Base-by-base conservation (phyloP, 495 filamentous ascomycete genomes). In the Penicillium diatomitis region DNA sequence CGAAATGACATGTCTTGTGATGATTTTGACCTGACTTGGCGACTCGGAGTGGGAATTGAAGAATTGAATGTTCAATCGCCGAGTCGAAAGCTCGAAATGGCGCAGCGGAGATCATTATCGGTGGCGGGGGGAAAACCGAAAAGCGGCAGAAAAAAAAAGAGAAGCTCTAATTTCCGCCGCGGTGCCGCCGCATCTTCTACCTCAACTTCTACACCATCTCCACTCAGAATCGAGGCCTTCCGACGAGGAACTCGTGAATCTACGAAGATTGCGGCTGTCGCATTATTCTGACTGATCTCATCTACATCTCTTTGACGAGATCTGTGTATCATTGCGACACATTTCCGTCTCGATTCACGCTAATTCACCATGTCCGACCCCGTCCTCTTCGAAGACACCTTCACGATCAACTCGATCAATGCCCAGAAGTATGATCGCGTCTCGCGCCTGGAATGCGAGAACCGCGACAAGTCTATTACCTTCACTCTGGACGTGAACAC, bases 401-500 rank as follows among this genome's bases (percentile, higher is more conserved):
- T 99, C 83, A 82, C 74, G 47, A 77, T 99, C 62, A 88, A 85
- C 46, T 61, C 67, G 39, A 63, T 90, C 66, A 85, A 90, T 74
- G 71, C 80, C 44, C 72, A 83, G 53, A 95, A 96, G 69, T 99
- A 99, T 69, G 92, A 97, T 72, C 88, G 91, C 46, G 90, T 96
- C 36, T 82, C 84, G 38, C 90, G 92, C 54, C 74, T 96, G 57
- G 75, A 66, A 38, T 87, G 79, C 58, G 83, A 73, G 32, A 89
- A 82, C 20, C 74, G 79, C 47, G 84, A 90, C 70, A 76, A 72
- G 52, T 74, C 74, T 49, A 86, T 83, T 32, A 78, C 76, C 42
- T 84, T 99, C 69, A 81, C 78, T 2, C 85, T 99, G 52, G 92
- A 99, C 71, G 80, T 97, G 72, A 96, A 99, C 74, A 83, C 77